These are phyloP conservation scores for Echites panduratus DNA, from an alignment of 257 asterid genomes.

Conservation along the genomic window DNA sequence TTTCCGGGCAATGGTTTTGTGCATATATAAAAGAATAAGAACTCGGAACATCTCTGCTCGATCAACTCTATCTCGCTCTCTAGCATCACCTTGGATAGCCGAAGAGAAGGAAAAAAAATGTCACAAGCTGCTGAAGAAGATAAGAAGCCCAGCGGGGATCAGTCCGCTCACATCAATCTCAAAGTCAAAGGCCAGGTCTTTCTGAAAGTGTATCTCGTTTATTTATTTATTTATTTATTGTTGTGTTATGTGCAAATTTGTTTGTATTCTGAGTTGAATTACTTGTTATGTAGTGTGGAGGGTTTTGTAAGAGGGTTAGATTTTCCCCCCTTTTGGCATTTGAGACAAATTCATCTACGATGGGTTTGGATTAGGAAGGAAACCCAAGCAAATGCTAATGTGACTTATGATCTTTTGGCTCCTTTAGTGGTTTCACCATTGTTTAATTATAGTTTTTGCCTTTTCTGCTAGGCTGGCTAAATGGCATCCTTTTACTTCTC, in stretches of 20 bases:
- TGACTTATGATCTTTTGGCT: too few species aligned
- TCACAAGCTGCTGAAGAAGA: slow-evolving; percentile 35
- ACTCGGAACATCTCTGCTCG: neutral
- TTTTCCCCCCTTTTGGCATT: neutral
- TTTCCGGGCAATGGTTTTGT: neutral
- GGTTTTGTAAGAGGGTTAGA: neutral
- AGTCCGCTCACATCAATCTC: slow-evolving; percentile 34
- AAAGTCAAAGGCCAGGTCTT: slow-evolving; percentile 42
- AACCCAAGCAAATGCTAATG: too few species aligned
- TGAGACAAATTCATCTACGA: neutral
- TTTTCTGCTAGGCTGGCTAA: too few species aligned
- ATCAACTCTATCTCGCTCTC: neutral
- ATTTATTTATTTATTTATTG: neutral
- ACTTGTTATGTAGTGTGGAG: neutral
- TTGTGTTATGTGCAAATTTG: neutral
- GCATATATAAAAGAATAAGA: neutral
- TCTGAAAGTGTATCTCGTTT: neutral
- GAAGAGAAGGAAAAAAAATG: slow-evolving; percentile 9
- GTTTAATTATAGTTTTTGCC: neutral
- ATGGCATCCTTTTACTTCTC: too few species aligned
- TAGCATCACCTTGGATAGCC: neutral
- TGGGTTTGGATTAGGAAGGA: neutral
- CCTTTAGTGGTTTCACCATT: neutral
- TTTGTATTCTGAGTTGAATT: neutral
- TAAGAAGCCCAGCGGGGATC: slow-evolving; percentile 39